These are phyloP conservation scores for Cyberlindnera nakhonratchasimensis DNA, from an alignment of 805 yeast species.

Conservation along the genomic window DNA sequence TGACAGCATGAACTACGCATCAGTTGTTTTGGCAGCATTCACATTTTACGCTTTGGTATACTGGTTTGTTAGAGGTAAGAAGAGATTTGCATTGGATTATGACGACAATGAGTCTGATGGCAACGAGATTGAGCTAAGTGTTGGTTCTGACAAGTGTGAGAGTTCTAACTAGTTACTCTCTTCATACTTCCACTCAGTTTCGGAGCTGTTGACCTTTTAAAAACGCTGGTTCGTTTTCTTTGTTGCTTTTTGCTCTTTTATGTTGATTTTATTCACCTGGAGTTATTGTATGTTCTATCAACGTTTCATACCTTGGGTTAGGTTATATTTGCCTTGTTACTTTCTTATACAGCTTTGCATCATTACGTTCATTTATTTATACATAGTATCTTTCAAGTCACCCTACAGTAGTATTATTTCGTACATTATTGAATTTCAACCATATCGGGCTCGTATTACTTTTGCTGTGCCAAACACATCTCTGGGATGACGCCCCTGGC, in stretches of 20 bases:
- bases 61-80: slow-evolving; percentile 45
- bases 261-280: not conserved
- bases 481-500: slow-evolving; percentile 41
- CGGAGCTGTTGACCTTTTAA: no score
- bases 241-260: not conserved
- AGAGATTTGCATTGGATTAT: slow-evolving; percentile 31
- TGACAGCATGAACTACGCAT: slow-evolving; percentile 64
- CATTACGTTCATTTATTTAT: no score
- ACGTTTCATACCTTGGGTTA: no score
- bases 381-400: no score
- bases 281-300: no score
- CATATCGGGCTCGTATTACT: no score
- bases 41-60: slow-evolving; percentile 42
- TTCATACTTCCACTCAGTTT: no score
- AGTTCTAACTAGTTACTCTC: not conserved
- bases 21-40: slow-evolving; percentile 51
- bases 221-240: not conserved
- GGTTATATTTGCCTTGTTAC: no score
- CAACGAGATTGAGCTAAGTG: slow-evolving; percentile 1
- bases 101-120: slow-evolving; percentile 10
- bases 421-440: no score
- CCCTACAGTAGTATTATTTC: no score
- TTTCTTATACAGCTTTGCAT: no score
- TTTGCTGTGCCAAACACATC: slow-evolving; percentile 28
- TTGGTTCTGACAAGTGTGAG: not conserved